These are phyloP conservation scores for Metahyphopichia silvanorum DNA, from an alignment of 805 yeast species.

Conservation along the genomic window DNA sequence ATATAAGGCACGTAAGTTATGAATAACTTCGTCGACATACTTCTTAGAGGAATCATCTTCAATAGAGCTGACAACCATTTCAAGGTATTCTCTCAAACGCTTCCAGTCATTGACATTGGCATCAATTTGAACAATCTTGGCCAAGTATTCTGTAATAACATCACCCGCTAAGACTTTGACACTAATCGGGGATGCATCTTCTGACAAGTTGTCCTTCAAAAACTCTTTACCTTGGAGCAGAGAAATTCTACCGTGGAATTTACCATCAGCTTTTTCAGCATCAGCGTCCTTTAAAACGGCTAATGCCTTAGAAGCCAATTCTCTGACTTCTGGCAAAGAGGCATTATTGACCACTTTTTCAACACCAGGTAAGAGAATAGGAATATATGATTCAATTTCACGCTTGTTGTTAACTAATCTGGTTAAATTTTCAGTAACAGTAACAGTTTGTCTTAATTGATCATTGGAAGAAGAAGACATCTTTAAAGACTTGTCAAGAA, in stretches of 20 bases:
- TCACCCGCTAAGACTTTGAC: slow-evolving; percentile 24
- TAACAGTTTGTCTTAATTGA: slow-evolving; percentile 93
- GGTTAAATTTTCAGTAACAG: slow-evolving; percentile 92
- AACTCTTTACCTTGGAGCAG: slow-evolving; percentile 50
- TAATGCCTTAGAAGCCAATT: slow-evolving; percentile 83
- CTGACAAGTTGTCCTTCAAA: slow-evolving; percentile 20
- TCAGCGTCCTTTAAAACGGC: slow-evolving; percentile 80
- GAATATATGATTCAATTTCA: slow-evolving; percentile 86
- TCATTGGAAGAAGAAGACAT: slow-evolving; percentile 90
- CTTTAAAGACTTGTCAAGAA: slow-evolving; percentile 82
- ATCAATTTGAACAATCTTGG: slow-evolving; percentile 35
- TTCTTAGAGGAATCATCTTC: slow-evolving; percentile 29
- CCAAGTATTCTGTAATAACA: slow-evolving; percentile 45
- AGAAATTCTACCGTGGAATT: slow-evolving; percentile 72
- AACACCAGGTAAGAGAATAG: slow-evolving; percentile 86
- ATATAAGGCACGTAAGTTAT: slow-evolving; percentile 51
- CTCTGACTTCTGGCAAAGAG: slow-evolving; percentile 94
- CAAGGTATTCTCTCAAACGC: slow-evolving; percentile 52
- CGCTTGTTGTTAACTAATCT: slow-evolving; percentile 90
- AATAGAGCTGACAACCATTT: slow-evolving; percentile 23
- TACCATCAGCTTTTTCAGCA: slow-evolving; percentile 61
- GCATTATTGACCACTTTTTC: slow-evolving; percentile 86
- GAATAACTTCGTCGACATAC: slow-evolving; percentile 44
- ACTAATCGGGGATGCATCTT: slow-evolving; percentile 9
- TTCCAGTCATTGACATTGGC: slow-evolving; percentile 46